Conservation (phyloP, 148 eudicot species). For the Camellia sinensis region DNA sequence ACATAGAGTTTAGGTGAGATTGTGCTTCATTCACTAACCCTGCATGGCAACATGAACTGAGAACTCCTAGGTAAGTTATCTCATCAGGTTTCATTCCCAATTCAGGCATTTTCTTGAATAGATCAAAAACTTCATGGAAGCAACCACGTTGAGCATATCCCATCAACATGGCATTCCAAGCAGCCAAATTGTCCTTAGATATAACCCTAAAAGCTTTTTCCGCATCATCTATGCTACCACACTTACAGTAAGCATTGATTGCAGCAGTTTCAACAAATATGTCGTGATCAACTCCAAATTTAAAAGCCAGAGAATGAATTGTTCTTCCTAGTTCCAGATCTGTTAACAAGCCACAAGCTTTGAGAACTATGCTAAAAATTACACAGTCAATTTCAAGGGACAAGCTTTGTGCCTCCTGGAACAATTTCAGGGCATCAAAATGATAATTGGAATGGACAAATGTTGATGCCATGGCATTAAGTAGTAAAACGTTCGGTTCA, state of each 20-base stretch:
- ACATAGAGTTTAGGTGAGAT: slow-evolving; percentile 40
- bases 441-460: slow-evolving; percentile 37
- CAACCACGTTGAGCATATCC: slow-evolving; percentile 57
- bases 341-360: slow-evolving; percentile 52
- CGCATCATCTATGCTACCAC: slow-evolving; percentile 54
- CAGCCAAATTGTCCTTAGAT: slow-evolving; percentile 43
- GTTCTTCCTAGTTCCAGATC: slow-evolving; percentile 46
- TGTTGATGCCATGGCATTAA: slow-evolving; percentile 40
- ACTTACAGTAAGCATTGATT: slow-evolving; percentile 55
- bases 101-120: slow-evolving; percentile 34
- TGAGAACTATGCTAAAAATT: slow-evolving; percentile 41
- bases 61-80: slow-evolving; percentile 62
- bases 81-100: slow-evolving; percentile 44
- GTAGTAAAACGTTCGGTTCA: slow-evolving; percentile 27
- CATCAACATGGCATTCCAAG: slow-evolving; percentile 61
- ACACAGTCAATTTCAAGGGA: slow-evolving; percentile 35
- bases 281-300: slow-evolving; percentile 37
- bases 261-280: slow-evolving; percentile 48
- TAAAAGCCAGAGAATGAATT: slow-evolving; percentile 45
- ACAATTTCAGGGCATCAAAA: slow-evolving; percentile 39
- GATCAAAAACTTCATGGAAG: slow-evolving; percentile 31
- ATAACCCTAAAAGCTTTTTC: slow-evolving; percentile 30
- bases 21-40: slow-evolving; percentile 52
- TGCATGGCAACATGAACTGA: slow-evolving; percentile 55
- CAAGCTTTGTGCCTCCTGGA: slow-evolving; percentile 27